A percentile compares a stretch with the other conserved stretches of the same genome.
Conservation (phyloP, 73 alveolate genomes). For the Tetrahymena thermophila region DNA sequence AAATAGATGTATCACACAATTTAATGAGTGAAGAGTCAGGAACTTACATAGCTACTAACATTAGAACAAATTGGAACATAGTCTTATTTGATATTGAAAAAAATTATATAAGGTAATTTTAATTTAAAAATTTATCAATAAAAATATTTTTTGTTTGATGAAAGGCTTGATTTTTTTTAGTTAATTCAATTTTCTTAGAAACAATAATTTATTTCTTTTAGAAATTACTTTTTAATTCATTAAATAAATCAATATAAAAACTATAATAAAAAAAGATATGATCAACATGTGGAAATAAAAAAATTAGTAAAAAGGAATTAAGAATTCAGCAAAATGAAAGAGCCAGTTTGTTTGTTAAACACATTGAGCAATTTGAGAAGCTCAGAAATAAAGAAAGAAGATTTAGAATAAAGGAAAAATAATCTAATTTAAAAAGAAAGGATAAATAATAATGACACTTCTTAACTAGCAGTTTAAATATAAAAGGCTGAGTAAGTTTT, state of each 20-base stretch:
- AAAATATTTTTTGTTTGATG: too few species aligned
- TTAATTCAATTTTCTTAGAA: too few species aligned
- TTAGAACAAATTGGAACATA: not conserved
- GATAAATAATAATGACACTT: not conserved
- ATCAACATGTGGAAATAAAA: not conserved
- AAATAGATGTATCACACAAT: not conserved
- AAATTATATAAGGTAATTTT: not conserved
- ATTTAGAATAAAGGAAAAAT: not conserved
- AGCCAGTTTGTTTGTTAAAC: not conserved
- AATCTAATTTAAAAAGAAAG: not conserved
- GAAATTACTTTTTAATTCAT: too few species aligned
- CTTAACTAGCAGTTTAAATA: not conserved
- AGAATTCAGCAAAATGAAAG: not conserved
- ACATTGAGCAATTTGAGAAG: not conserved
- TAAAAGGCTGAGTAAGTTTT: not conserved
- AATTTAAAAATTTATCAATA: too few species aligned
- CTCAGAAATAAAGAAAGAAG: not conserved
- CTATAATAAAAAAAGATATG: not conserved
- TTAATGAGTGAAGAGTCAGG: not conserved
- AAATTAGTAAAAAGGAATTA: not conserved
- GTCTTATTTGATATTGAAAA: not conserved
- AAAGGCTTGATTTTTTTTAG: not conserved
- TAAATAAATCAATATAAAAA: not conserved
- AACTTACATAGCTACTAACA: not conserved
- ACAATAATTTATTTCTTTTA: too few species aligned